A percentile compares a stretch with the other conserved stretches of the same genome.
Conservation (phyloP, 345 rosid genomes). For the Hevea brasiliensis region DNA sequence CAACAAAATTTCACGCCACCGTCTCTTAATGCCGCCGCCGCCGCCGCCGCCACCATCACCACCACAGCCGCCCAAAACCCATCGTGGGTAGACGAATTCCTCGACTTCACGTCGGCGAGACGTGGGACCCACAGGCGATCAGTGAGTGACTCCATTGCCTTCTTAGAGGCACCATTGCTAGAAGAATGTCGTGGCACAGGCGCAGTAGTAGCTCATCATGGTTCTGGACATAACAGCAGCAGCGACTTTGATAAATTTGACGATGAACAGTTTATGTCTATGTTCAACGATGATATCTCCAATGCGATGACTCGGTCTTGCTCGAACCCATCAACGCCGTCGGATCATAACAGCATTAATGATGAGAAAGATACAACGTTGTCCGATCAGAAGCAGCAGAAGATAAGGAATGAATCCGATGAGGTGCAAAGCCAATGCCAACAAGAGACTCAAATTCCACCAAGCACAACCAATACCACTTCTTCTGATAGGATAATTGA, state of each 20-base stretch:
- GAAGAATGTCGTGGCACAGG: conserved; percentile 21
- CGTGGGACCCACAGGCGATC: conserved; percentile 38
- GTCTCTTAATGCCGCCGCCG: neutral
- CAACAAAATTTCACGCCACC: conserved; percentile 31
- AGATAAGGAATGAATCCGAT: conserved; percentile 14
- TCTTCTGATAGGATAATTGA: conserved; percentile 20
- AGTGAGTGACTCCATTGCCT: conserved; percentile 36
- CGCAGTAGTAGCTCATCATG: neutral
- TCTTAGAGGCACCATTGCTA: conserved; percentile 30
- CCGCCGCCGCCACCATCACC: neutral
- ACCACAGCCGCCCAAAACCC: conserved; percentile 18
- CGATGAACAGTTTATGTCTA: conserved; percentile 36
- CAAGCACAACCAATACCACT: conserved; percentile 6
- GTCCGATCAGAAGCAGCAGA: conserved; percentile 17
- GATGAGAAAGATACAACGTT: conserved; percentile 23
- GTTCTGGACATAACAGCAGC: conserved; percentile 8
- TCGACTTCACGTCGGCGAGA: conserved; percentile 32
- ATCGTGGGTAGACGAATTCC: conserved; percentile 38
- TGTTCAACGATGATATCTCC: conserved; percentile 32
- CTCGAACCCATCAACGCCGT: conserved; percentile 30
- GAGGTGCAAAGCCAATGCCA: conserved; percentile 29
- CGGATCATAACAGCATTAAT: conserved; percentile 35
- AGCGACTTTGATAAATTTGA: conserved; percentile 32
- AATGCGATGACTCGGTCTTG: conserved; percentile 18
- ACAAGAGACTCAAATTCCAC: conserved; percentile 17